These are phyloP conservation scores for Aspergillus sparsus DNA, from an alignment of 495 filamentous ascomycete species.

Conservation along the genomic window DNA sequence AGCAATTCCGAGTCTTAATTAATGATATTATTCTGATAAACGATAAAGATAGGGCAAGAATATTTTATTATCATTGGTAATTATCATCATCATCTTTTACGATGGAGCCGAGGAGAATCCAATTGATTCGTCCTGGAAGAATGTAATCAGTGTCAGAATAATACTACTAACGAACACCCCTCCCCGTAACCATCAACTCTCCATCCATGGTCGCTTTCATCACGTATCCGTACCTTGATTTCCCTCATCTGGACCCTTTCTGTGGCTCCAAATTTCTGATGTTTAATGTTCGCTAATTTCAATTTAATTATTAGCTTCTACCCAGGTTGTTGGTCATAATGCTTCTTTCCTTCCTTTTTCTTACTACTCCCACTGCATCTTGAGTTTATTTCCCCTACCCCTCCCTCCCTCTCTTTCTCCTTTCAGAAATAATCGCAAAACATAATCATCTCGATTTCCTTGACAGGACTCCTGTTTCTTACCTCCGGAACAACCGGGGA, in stretches of 20 bases:
- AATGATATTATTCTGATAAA: no score
- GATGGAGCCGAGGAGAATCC: no score
- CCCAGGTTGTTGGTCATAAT: neutral
- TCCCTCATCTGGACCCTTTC: neutral
- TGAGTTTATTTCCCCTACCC: neutral
- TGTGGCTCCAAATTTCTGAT: neutral
- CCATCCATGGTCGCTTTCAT: constrained; percentile 14
- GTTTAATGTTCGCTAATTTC: neutral
- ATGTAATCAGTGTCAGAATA: no score
- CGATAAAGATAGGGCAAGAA: no score
- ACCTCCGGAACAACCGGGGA: constrained; percentile 5
- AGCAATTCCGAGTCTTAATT: no score
- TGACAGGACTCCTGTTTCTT: neutral
- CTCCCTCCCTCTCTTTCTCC: neutral
- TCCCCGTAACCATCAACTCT: constrained; percentile 6
- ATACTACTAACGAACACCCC: no score
- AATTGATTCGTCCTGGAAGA: no score
- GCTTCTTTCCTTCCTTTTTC: neutral
- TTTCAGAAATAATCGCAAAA: neutral
- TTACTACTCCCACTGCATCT: neutral
- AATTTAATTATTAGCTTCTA: neutral
- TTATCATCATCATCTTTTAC: neutral
- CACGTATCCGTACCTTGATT: constrained; percentile 11
- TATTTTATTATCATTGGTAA: neutral
- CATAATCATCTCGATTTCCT: no score